Percentiles rank a stretch among this genome's conserved stretches.
Conservation (phyloP, 2,329 filamentous ascomycete genomes). For the Rutstroemia sp. region DNA sequence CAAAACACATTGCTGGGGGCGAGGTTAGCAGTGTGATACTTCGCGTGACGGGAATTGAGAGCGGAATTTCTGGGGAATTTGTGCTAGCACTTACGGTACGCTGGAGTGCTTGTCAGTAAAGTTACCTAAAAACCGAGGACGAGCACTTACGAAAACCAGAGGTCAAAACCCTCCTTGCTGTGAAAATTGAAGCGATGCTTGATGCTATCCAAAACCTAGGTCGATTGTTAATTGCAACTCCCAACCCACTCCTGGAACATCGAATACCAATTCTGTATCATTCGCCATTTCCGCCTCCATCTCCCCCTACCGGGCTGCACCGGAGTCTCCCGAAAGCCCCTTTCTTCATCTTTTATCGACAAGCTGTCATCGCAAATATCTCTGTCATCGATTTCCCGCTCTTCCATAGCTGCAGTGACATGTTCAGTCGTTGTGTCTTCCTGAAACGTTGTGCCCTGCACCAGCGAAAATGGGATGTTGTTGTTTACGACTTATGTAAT, state of each 20-base stretch:
- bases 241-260: background rate
- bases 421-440: background rate
- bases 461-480: no score
- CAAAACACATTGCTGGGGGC: conserved; percentile 24
- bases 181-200: conserved; percentile 4
- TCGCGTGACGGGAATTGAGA: background rate
- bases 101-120: background rate
- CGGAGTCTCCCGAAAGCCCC: background rate
- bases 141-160: conserved; percentile 22
- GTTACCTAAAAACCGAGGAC: background rate
- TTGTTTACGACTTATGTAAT: no score
- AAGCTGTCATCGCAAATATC: background rate
- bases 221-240: background rate
- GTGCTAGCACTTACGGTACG: background rate
- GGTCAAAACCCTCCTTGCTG: conserved; percentile 18
- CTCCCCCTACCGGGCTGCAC: background rate
- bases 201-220: conserved; percentile 4
- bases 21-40: conserved; percentile 13
- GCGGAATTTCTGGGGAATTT: background rate
- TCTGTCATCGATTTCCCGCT: background rate
- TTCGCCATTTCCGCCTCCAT: conserved; percentile 5
- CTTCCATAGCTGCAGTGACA: conserved; percentile 1
- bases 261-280: background rate
- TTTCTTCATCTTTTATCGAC: conserved; percentile 4
- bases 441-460: no score